A percentile compares a stretch with the other conserved stretches of the same genome.
Evolutionary conservation across 2,329 filamentous ascomycete species (phyloP).

Genomic region (Sporothrix euskadiensis): DNA sequence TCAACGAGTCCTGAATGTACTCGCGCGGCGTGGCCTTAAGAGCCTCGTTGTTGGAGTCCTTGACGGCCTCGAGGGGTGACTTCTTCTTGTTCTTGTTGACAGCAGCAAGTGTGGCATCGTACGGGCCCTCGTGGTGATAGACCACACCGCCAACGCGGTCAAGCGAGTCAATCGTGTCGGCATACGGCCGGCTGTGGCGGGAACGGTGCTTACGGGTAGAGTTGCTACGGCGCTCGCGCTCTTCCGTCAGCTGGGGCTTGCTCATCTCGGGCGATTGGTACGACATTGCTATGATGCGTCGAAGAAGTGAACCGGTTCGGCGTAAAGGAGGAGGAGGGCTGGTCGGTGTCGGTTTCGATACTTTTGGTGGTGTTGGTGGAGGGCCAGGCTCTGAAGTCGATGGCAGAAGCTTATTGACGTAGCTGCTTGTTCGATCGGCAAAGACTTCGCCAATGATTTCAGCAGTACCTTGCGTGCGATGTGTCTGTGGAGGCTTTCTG

Average conservation of each 20-base stretch:
- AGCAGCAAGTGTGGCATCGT: constrained; percentile 75
- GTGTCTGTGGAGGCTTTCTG: constrained; percentile 34
- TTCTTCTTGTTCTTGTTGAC: constrained; percentile 65
- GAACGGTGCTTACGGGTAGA: constrained; percentile 50
- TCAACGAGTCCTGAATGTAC: constrained; percentile 72
- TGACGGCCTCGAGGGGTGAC: constrained; percentile 76
- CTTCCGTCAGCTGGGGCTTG: constrained; percentile 2
- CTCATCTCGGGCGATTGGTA: constrained; percentile 9
- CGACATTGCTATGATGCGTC: constrained; percentile 13
- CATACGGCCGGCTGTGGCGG: constrained; percentile 63
- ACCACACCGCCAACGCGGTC: constrained; percentile 60
- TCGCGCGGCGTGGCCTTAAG: constrained; percentile 78
- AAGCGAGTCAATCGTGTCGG: constrained; percentile 79
- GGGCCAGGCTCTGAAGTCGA: background rate
- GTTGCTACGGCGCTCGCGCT: constrained; percentile 10
- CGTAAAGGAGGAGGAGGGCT: constrained; percentile 4
- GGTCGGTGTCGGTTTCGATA: background rate
- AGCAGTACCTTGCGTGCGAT: constrained; percentile 38
- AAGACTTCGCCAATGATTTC: constrained; percentile 25
- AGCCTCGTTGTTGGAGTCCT: constrained; percentile 71
- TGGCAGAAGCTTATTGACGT: background rate
- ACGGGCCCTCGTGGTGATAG: constrained; percentile 91
- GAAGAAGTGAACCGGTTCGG: constrained; percentile 21
- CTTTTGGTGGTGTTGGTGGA: background rate
- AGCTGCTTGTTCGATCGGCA: constrained; percentile 23